A percentile compares a stretch with the other conserved stretches of the same genome.
Conservation (phyloP, 371 early-diverging fungal genomes). For the Haplosporangium sp. region DNA sequence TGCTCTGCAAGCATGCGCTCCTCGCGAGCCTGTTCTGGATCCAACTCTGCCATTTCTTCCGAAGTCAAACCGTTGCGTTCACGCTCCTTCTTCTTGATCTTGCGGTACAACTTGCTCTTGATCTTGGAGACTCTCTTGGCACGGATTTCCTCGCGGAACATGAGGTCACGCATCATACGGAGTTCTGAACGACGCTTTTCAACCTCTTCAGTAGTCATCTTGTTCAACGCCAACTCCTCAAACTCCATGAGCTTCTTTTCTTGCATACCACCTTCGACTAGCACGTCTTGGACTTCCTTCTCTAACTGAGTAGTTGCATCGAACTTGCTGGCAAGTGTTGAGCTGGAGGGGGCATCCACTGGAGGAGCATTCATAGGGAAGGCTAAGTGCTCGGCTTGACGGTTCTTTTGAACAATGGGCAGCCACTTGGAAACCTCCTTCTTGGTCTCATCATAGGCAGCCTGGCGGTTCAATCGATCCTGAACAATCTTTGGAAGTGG, state of each 20-base stretch:
- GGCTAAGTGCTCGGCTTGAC: conserved; percentile 85
- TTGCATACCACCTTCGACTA: conserved; percentile 79
- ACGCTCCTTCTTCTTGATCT: conserved; percentile 82
- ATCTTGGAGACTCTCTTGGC: conserved; percentile 95
- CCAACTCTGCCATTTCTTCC: conserved; percentile 76
- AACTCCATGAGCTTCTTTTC: conserved; percentile 83
- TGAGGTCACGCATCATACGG: conserved; percentile 90
- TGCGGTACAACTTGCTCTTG: conserved; percentile 94
- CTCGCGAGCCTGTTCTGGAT: conserved; percentile 76
- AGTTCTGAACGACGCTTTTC: conserved; percentile 80
- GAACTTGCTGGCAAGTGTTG: conserved; percentile 72
- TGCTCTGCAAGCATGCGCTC: conserved; percentile 77
- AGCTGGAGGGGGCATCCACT: conserved; percentile 60
- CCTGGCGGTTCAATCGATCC: conserved; percentile 87
- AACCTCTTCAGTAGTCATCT: conserved; percentile 84
- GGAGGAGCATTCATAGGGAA: conserved; percentile 74
- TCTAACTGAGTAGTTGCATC: conserved; percentile 79
- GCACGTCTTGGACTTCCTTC: conserved; percentile 76
- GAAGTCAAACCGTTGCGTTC: conserved; percentile 59
- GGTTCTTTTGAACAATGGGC: conserved; percentile 82
- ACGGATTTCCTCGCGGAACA: conserved; percentile 94
- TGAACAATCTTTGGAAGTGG: conserved; percentile 87
- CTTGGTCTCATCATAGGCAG: conserved; percentile 83
- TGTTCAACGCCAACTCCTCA: conserved; percentile 88
- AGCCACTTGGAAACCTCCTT: conserved; percentile 90